Evolutionary conservation across 1,139 yeast genomes (phyloP).

Genomic region (Arxiozyma bovina): DNA sequence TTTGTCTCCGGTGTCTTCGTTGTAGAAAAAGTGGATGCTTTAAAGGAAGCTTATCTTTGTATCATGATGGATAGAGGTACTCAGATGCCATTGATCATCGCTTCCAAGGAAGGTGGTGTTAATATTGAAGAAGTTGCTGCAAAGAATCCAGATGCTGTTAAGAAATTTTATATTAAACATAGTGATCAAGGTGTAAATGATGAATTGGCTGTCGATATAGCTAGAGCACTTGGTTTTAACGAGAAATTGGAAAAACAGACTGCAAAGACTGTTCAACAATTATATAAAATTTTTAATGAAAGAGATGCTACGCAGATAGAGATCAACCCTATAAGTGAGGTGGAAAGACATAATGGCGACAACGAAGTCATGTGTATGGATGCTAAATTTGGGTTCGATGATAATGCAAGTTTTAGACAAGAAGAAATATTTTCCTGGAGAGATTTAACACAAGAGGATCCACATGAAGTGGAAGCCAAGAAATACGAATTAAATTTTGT

Average conservation of each 20-base stretch:
- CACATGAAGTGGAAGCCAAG: constrained; percentile 91
- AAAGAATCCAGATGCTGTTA: constrained; percentile 83
- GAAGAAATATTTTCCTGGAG: constrained; percentile 93
- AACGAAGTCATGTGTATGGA: constrained; percentile 95
- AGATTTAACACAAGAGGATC: constrained; percentile 95
- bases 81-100: constrained; percentile 88
- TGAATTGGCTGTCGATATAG: constrained; percentile 65
- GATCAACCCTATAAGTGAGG: constrained; percentile 95
- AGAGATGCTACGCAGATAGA: constrained; percentile 97
- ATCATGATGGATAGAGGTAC: constrained; percentile 89
- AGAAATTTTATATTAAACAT: constrained; percentile 67
- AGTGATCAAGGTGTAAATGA: constrained; percentile 80
- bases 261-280: constrained; percentile 75
- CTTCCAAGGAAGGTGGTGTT: constrained; percentile 98
- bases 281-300: constrained; percentile 81
- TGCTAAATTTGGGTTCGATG: constrained; percentile 97
- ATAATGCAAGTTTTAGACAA: constrained; percentile 92
- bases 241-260: constrained; percentile 74
- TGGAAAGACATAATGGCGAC: constrained; percentile 33
- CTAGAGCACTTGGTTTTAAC: constrained; percentile 75
- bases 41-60: constrained; percentile 91
- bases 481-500: constrained; percentile 88
- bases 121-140: constrained; percentile 98
- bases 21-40: constrained; percentile 88
- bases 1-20: constrained; percentile 93